Evolutionary conservation across 352 stramenopile species (phyloP).

Genomic region (Vaucheria bursata): DNA sequence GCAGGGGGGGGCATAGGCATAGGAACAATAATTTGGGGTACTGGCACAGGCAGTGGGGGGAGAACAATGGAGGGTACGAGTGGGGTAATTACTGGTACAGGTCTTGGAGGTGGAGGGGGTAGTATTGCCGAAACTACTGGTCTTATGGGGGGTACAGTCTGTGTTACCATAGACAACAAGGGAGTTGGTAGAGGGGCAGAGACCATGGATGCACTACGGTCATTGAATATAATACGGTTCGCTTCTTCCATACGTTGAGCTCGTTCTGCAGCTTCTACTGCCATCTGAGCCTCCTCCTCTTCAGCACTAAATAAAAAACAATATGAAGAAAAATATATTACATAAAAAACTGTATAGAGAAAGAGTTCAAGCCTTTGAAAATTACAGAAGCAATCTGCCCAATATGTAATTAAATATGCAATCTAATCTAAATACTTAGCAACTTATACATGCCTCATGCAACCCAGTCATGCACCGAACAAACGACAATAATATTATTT

Average conservation of each 20-base stretch:
- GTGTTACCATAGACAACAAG: constrained; percentile 4
- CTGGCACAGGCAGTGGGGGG: background rate
- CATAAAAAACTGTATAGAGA: background rate
- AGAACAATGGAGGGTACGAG: too few relatives aligned
- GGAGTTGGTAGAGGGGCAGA: constrained; percentile 22
- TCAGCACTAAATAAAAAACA: constrained; percentile 11
- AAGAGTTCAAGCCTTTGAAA: background rate
- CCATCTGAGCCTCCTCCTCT: constrained; percentile 37
- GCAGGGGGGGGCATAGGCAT: background rate
- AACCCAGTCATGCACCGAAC: too few relatives aligned
- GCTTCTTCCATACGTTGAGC: constrained; percentile 33
- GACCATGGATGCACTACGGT: constrained; percentile 16
- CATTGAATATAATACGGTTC: constrained; percentile 37
- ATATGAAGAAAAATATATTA: constrained; percentile 5
- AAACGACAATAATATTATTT: background rate
- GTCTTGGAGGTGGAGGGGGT: constrained; percentile 4
- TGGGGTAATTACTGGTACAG: background rate
- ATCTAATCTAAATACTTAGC: too few relatives aligned
- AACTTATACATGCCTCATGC: too few relatives aligned
- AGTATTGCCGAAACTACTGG: constrained; percentile 8
- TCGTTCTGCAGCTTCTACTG: constrained; percentile 19
- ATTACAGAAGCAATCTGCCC: background rate
- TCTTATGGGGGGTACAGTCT: constrained; percentile 2
- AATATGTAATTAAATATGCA: constrained; percentile 3
- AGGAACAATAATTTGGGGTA: background rate